A percentile compares a stretch with the other conserved stretches of the same genome.
Evolutionary conservation across 768 basidiomycete species (phyloP).

Genomic region (Strobilomyces echinocephalus): DNA sequence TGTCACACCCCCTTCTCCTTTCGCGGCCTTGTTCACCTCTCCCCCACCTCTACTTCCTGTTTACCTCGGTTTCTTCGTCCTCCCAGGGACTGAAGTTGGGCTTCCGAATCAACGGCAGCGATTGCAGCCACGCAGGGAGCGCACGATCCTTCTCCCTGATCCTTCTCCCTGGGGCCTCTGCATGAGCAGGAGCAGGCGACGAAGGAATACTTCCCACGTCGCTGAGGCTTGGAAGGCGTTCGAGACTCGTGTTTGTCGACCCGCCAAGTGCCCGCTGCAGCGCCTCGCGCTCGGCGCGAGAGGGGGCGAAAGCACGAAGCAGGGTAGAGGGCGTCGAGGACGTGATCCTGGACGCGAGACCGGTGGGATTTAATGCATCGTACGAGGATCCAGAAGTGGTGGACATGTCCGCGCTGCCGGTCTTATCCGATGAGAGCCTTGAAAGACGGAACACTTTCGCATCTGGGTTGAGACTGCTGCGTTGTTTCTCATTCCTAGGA

Average conservation of each 20-base stretch:
- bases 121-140: slow-evolving; percentile 65
- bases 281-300: slow-evolving; percentile 81
- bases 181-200: slow-evolving; percentile 56
- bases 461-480: slow-evolving; percentile 76
- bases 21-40: background rate
- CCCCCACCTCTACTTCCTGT: slow-evolving; percentile 19
- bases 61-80: slow-evolving; percentile 49
- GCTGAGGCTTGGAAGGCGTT: slow-evolving; percentile 72
- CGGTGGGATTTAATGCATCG: slow-evolving; percentile 60
- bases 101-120: slow-evolving; percentile 62
- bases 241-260: slow-evolving; percentile 69
- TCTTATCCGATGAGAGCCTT: slow-evolving; percentile 18
- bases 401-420: slow-evolving; percentile 10
- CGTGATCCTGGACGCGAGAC: slow-evolving; percentile 37
- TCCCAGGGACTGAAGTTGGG: slow-evolving; percentile 81
- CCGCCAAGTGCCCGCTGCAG: slow-evolving; percentile 75
- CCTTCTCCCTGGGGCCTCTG: slow-evolving; percentile 21
- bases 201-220: slow-evolving; percentile 70
- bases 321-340: slow-evolving; percentile 46
- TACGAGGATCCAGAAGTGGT: slow-evolving; percentile 27
- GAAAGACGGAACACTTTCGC: slow-evolving; percentile 76
- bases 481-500: slow-evolving; percentile 43
- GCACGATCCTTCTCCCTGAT: slow-evolving; percentile 28
- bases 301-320: slow-evolving; percentile 82
- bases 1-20: background rate